These are phyloP conservation scores for Arthroderma sp. DNA, from an alignment of 2,329 filamentous ascomycete genomes.

Conservation along the genomic window DNA sequence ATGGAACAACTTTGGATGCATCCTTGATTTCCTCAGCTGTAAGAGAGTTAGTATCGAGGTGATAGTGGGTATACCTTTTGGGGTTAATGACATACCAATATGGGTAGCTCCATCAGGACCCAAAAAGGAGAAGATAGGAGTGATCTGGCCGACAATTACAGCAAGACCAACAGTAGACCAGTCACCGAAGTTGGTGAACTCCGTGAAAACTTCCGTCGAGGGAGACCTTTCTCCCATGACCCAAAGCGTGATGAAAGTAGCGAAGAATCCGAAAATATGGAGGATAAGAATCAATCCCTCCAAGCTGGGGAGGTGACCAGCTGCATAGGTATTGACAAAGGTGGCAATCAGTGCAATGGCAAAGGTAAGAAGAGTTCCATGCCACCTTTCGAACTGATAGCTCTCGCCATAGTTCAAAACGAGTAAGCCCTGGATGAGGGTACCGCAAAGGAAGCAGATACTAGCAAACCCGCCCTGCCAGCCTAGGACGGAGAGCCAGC, in stretches of 20 bases:
- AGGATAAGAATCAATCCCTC: conserved; percentile 40
- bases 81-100: conserved; percentile 19
- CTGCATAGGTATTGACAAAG: conserved; percentile 35
- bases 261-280: conserved; percentile 43
- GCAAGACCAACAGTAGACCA: conserved; percentile 37
- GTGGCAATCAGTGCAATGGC: conserved; percentile 31
- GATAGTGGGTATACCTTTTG: neutral
- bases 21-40: conserved; percentile 32
- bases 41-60: neutral
- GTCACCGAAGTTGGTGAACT: conserved; percentile 37
- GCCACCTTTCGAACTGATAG: conserved; percentile 35
- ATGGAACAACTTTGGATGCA: conserved; percentile 26
- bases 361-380: conserved; percentile 39
- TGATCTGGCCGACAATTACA: conserved; percentile 26
- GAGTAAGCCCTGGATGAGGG: conserved; percentile 28
- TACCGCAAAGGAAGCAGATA: conserved; percentile 24
- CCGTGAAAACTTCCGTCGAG: conserved; percentile 35
- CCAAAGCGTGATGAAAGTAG: conserved; percentile 38
- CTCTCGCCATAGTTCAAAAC: conserved; percentile 25
- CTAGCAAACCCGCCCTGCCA: conserved; percentile 36
- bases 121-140: conserved; percentile 28
- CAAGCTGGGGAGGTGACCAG: conserved; percentile 34
- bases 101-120: conserved; percentile 30
- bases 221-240: conserved; percentile 32
- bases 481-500: conserved; percentile 32